Percentiles rank a stretch among this genome's conserved stretches.
Evolutionary conservation across 2,329 filamentous ascomycete genomes (phyloP).

Genomic region (Clonostachys rhizophaga): DNA sequence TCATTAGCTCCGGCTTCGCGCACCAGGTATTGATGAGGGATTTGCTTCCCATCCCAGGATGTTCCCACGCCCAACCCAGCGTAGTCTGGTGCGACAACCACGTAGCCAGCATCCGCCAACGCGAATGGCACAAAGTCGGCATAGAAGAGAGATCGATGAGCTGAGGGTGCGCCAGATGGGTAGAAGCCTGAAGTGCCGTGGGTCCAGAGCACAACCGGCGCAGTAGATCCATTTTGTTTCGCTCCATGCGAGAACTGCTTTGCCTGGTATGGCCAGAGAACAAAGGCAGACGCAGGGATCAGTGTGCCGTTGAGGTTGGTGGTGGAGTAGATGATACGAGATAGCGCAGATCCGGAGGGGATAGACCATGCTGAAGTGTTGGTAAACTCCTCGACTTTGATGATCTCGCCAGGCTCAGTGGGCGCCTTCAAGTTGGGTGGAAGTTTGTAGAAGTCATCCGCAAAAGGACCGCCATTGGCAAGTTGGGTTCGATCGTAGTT

Average conservation of each 20-base stretch:
- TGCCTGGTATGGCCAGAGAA: conserved; percentile 36
- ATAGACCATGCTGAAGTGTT: conserved; percentile 3
- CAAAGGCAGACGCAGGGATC: conserved; percentile 37
- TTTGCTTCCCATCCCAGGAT: conserved; percentile 22
- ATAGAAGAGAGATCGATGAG: conserved; percentile 31
- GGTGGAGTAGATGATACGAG: conserved; percentile 38
- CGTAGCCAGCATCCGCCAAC: conserved; percentile 32
- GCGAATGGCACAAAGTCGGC: conserved; percentile 25
- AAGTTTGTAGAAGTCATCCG: conserved; percentile 10
- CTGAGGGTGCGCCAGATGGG: conserved; percentile 26
- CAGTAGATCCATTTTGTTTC: not conserved
- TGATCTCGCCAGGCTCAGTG: conserved; percentile 2
- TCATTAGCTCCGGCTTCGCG: conserved; percentile 32
- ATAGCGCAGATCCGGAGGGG: conserved; percentile 16
- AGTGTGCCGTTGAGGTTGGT: conserved; percentile 31
- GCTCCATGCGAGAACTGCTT: not conserved
- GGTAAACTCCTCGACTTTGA: conserved; percentile 9
- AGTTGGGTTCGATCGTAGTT: conserved; percentile 7
- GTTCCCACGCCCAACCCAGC: conserved; percentile 32
- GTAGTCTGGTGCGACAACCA: conserved; percentile 38
- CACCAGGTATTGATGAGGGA: conserved; percentile 33
- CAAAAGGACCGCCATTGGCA: conserved; percentile 7
- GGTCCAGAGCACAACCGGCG: conserved; percentile 28
- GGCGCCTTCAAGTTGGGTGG: not conserved
- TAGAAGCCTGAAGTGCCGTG: conserved; percentile 38